These are phyloP conservation scores for Larix kaempferi DNA, from an alignment of 75 land plant species.

Conservation along the genomic window DNA sequence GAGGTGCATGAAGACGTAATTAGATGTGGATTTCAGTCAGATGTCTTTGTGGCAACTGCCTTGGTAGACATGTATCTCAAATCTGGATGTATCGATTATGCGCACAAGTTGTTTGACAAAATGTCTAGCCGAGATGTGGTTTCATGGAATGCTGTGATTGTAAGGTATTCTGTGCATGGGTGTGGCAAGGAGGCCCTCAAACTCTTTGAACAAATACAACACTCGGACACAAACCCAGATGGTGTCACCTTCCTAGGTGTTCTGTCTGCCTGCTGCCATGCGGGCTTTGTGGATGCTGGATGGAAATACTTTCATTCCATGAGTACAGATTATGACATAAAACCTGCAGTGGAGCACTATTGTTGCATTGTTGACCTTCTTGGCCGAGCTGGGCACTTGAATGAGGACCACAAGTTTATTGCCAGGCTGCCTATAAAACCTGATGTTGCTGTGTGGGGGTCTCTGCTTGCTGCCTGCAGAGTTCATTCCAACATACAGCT, in stretches of 20 bases:
- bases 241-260: constrained; percentile 2
- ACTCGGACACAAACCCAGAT: not conserved
- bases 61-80: constrained; percentile 24
- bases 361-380: constrained; percentile 17
- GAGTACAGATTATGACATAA: constrained; percentile 7
- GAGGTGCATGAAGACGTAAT: constrained; percentile 15
- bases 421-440: constrained; percentile 10
- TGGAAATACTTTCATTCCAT: constrained; percentile 6
- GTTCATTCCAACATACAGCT: constrained; percentile 7
- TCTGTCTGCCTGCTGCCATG: constrained; percentile 15
- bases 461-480: constrained; percentile 15
- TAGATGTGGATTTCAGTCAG: constrained; percentile 3
- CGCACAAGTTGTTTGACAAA: constrained; percentile 7
- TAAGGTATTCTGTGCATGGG: constrained; percentile 17
- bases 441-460: constrained; percentile 5
- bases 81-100: constrained; percentile 10
- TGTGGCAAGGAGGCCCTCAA: not conserved
- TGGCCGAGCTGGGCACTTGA: constrained; percentile 14
- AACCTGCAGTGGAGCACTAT: constrained; percentile 8
- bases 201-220: not conserved
- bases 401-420: constrained; percentile 8
- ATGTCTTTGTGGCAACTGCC: constrained; percentile 12
- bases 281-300: constrained; percentile 10
- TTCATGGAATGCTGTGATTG: constrained; percentile 26
- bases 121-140: constrained; percentile 6